Base-by-base conservation (phyloP, 1,139 yeast species). In the Pichia sp. region DNA sequence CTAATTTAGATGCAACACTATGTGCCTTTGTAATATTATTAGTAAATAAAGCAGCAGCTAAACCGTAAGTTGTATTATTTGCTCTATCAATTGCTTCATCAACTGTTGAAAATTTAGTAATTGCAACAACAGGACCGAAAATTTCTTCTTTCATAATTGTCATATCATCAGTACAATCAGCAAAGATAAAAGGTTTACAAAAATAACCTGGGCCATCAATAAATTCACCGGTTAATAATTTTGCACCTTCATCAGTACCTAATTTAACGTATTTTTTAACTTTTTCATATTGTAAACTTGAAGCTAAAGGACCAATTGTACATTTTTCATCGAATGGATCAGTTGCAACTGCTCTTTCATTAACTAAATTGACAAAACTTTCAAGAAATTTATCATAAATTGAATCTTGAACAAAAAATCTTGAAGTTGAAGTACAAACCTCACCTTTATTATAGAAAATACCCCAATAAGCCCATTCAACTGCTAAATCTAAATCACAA, bases 111-210 rank as follows among this genome's bases (percentile, higher is more conserved):
- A 83, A 83, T 67, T 81, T 82, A 58, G 80, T 68, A 47, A 82
- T 73, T 33, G 85, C 77, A 50, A 82, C 85, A 53, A 83, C 83
- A 34, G 90, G 90, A 44, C 90, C 96, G 60, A 88, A 88, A 49
- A 89, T 86, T 69, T 87, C 96, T 56, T 86, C 94, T 58, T 71
- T 74, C 51, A 82, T 83, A 58, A 86, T 81, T 56, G 71, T 70
- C 81, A 81, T 78, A 55, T 78, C 73, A 62, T 80, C 86, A 40
- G 71, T 74, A 55, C 86, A 84, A 62, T 84, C 87, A 47, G 83
- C 82, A 59, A 87, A 83, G 52, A 87, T 79, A 51, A 92, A 86
- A 60, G 95, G 95, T 63, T 78, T 76, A 55, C 86, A 71, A 63
- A 83, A 86, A 69, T 74, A 84, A 58, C 94, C 92, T 66, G 80